A percentile compares a stretch with the other conserved stretches of the same genome.
These are phyloP conservation scores for Ganoderma sinense DNA, from an alignment of 1,284 basidiomycete species.

Conservation along the genomic window DNA sequence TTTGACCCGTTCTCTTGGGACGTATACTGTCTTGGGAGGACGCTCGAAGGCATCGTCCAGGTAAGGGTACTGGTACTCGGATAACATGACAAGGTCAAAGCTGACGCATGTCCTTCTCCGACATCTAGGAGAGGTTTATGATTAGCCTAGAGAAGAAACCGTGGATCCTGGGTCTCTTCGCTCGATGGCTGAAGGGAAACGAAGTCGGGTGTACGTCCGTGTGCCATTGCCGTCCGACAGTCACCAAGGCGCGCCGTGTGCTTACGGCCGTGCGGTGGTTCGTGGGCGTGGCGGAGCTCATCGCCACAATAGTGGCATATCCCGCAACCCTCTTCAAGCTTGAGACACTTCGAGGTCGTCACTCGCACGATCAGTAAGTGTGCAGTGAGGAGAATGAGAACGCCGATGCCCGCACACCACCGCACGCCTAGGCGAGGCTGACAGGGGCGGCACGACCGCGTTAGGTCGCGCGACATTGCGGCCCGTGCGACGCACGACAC, in stretches of 20 bases:
- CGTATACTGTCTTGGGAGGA: background rate
- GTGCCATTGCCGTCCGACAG: background rate
- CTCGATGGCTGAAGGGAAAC: background rate
- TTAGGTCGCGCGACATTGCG: no score
- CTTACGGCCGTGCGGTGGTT: background rate
- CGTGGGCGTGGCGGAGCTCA: background rate
- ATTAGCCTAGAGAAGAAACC: background rate
- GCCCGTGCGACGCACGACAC: no score
- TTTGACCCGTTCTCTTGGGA: slow-evolving; percentile 1
- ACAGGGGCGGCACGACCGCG: no score
- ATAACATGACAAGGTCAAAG: no score
- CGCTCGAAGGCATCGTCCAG: background rate
- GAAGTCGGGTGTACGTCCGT: background rate
- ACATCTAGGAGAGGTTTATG: background rate
- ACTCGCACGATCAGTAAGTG: background rate
- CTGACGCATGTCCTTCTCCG: background rate
- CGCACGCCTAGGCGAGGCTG: no score
- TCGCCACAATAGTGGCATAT: background rate
- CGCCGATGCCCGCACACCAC: no score
- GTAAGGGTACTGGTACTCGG: background rate
- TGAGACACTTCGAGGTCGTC: background rate
- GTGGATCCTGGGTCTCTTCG: background rate
- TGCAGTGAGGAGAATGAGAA: no score
- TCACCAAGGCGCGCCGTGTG: background rate
- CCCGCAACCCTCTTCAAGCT: background rate